phyloP scores from a whole-genome alignment of 805 yeast genomes.

The Cyberlindnera sargentensis region DNA sequence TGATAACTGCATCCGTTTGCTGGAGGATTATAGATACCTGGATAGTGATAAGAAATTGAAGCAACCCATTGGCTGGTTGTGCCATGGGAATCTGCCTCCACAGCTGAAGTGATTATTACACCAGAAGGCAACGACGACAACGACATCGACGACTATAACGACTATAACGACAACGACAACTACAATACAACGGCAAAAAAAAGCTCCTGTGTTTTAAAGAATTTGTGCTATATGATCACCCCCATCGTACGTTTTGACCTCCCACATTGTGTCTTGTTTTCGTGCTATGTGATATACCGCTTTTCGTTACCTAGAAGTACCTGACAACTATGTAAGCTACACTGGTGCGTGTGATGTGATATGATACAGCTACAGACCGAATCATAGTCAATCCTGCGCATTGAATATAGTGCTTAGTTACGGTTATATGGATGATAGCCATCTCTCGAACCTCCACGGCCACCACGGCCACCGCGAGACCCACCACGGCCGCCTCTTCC shows the following conservation, averaged over 20 bases:
- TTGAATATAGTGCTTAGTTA: background rate
- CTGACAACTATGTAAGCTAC: too few relatives aligned
- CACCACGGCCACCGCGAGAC: constrained; percentile 7
- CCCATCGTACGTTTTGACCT: too few relatives aligned
- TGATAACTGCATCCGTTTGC: constrained; percentile 35
- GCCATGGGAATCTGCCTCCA: constrained; percentile 32
- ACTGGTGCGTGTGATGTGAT: too few relatives aligned
- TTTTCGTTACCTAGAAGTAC: too few relatives aligned
- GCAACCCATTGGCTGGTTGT: constrained; percentile 39
- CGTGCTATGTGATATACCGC: too few relatives aligned
- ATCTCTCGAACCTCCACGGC: constrained; percentile 15
- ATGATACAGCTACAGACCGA: background rate
- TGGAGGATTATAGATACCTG: constrained; percentile 38
- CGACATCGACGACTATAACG: too few relatives aligned
- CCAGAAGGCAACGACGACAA: too few relatives aligned
- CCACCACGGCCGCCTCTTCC: constrained; percentile 14
- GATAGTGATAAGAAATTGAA: constrained; percentile 35
- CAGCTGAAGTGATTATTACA: constrained; percentile 12
- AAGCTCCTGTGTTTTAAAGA: too few relatives aligned
- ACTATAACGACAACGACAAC: too few relatives aligned
- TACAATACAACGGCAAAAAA: too few relatives aligned
- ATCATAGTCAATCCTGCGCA: background rate
- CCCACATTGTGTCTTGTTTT: too few relatives aligned
- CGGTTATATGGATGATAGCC: constrained; percentile 38
- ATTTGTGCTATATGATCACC: too few relatives aligned